A percentile compares a stretch with the other conserved stretches of the same genome.
phyloP scores from a whole-genome alignment of 1,284 basidiomycete genomes.

The Pseudozyma thailandica region DNA sequence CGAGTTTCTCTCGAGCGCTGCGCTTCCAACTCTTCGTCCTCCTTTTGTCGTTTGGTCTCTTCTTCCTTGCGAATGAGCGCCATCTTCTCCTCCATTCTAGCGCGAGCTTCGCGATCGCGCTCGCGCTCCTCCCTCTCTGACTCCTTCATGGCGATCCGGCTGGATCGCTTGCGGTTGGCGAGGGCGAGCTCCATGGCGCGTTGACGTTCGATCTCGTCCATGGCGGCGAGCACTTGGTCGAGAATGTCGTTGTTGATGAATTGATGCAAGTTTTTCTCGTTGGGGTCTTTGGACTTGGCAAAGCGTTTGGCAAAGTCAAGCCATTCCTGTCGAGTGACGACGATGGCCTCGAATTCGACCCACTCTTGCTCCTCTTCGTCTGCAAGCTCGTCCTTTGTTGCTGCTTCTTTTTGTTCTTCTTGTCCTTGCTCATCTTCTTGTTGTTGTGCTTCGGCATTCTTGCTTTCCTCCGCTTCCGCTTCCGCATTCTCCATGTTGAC shows the following conservation, averaged over 20 bases:
- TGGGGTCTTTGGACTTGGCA: constrained; percentile 78
- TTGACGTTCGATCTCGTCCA: constrained; percentile 70
- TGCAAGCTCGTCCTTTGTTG: constrained; percentile 52
- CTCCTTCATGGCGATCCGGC: constrained; percentile 76
- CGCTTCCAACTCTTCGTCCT: constrained; percentile 69
- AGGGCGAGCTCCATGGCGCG: constrained; percentile 76
- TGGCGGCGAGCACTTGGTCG: constrained; percentile 73
- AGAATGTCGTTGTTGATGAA: constrained; percentile 76
- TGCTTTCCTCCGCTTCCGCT: constrained; percentile 52
- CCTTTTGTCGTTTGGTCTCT: constrained; percentile 72
- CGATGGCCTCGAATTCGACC: constrained; percentile 73
- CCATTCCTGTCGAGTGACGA: constrained; percentile 75
- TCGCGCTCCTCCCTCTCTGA: constrained; percentile 73
- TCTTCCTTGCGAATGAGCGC: constrained; percentile 71
- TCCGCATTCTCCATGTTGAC: constrained; percentile 25
- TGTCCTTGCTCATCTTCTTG: constrained; percentile 31
- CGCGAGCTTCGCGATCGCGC: constrained; percentile 69
- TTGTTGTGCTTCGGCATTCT: constrained; percentile 33
- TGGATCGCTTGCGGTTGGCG: constrained; percentile 82
- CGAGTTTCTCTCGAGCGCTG: constrained; percentile 69
- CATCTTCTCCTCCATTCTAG: constrained; percentile 70
- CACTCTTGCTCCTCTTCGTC: constrained; percentile 64
- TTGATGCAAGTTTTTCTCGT: constrained; percentile 81
- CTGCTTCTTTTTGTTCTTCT: constrained; percentile 54
- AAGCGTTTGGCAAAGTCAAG: constrained; percentile 78